Conservation (phyloP, 345 rosid species). For the Stellera chamaejasme region DNA sequence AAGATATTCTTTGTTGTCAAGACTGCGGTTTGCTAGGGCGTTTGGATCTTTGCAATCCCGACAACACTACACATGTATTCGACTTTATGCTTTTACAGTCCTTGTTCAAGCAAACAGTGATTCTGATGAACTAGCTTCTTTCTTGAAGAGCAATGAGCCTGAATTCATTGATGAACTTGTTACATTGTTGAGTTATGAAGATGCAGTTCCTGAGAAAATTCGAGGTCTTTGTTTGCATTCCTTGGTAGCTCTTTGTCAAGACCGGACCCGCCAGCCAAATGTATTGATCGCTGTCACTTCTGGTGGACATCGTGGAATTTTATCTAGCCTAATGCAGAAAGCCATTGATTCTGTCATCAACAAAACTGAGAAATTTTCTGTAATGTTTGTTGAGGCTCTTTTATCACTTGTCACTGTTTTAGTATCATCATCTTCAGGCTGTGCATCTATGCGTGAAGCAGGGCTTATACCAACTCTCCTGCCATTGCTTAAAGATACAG, state of each 20-base stretch:
- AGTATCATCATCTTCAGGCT: constrained; percentile 87
- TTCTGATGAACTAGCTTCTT: constrained; percentile 69
- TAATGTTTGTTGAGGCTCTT: constrained; percentile 81
- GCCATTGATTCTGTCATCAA: constrained; percentile 69
- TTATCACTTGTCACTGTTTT: constrained; percentile 82
- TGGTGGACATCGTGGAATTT: constrained; percentile 85
- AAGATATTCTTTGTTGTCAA: constrained; percentile 75
- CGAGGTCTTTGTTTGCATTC: constrained; percentile 66
- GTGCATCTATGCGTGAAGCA: constrained; percentile 94
- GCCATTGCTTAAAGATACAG: constrained; percentile 90
- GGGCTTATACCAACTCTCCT: constrained; percentile 87
- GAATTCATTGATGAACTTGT: constrained; percentile 89
- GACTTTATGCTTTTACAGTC: constrained; percentile 84
- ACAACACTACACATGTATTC: constrained; percentile 87
- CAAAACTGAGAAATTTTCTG: constrained; percentile 67
- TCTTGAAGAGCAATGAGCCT: constrained; percentile 75
- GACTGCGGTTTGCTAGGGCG: constrained; percentile 89
- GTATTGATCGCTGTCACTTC: constrained; percentile 89
- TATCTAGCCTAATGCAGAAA: constrained; percentile 89
- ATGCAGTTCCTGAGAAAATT: constrained; percentile 82
- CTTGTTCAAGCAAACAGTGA: constrained; percentile 85
- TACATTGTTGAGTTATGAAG: constrained; percentile 71
- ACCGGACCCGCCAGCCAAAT: constrained; percentile 75
- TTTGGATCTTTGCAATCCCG: constrained; percentile 68
- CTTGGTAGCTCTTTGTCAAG: constrained; percentile 89